Base-by-base conservation (phyloP, 2,329 filamentous ascomycete species). In the Beauveria pseudobassiana region DNA sequence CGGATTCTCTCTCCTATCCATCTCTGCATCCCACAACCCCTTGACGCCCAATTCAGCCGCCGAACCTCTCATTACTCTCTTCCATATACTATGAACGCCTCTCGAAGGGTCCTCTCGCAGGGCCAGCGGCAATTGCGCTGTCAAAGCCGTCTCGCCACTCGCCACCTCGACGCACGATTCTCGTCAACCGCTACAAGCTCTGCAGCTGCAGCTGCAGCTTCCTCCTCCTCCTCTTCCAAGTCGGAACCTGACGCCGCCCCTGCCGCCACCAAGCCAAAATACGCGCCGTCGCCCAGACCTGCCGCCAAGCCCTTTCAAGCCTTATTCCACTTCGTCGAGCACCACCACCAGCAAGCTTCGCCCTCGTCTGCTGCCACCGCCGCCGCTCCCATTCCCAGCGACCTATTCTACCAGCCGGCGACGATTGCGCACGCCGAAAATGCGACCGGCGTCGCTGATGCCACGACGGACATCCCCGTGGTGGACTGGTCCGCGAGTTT, bases 401-500 rank as follows among this genome's bases (percentile, higher is more conserved):
- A 61, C n/a, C 50, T 61, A 14, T 48, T 61, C 20, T 61, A 61
- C 58, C 43, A 54, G 50, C 26, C 58, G 24, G 48, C 26, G 28
- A 61, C 58, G 20, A 16, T 53, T 20, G 50, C 50, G 42, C 50
- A 53, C 50, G 28, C 22, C 3, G 40, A 52, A 3, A 14, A 6
- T 9, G 14, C 20, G 8, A 24, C 5, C 5, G 45, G 12, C 34
- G 34, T 4, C 42, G 28, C 5, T 22, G 50, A 14, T 20, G 42
- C n/a, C 48, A 26, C n/a, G 30, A 14, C 30, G 30, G 30, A 34
- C 38, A 45, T 63, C 5, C 62, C 67, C 10, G 67, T 73, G 2
- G 77, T 85, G 64, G 88, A 96, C 80, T 96, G 93, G 93, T 85
- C 88, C 22, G 86, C 83, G 54, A 96, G 90, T 16, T 96, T 88